Percentiles rank a stretch among this genome's conserved stretches.
Conservation (phyloP, 805 yeast species). For the Candida silvatica region DNA sequence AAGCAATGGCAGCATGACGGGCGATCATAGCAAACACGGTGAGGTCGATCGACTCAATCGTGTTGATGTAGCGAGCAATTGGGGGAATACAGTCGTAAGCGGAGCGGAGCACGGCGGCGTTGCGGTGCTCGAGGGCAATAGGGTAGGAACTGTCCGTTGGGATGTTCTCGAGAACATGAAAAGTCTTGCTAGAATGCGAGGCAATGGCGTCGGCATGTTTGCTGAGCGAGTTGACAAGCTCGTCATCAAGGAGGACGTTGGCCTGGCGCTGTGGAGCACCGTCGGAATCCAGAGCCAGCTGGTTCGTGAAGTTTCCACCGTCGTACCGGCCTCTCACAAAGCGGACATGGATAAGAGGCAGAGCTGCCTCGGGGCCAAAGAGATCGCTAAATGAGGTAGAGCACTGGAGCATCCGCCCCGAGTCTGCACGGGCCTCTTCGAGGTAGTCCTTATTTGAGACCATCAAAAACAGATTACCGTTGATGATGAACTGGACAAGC, state of each 20-base stretch:
- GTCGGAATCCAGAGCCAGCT: constrained; percentile 36
- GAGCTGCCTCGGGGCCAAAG: constrained; percentile 12
- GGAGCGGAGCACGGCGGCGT: constrained; percentile 42
- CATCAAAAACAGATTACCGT: constrained; percentile 52
- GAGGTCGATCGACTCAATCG: constrained; percentile 54
- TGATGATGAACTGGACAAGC: constrained; percentile 55
- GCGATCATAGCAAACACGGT: constrained; percentile 35
- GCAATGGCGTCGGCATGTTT: constrained; percentile 29
- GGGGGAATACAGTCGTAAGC: constrained; percentile 45
- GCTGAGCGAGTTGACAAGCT: constrained; percentile 31
- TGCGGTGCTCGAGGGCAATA: constrained; percentile 29
- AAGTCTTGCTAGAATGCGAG: constrained; percentile 31
- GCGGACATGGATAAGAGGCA: constrained; percentile 67
- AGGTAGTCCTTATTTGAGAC: background rate
- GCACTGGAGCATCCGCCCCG: background rate
- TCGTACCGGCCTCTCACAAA: constrained; percentile 57
- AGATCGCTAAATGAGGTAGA: background rate
- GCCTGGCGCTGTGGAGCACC: constrained; percentile 16
- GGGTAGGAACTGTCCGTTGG: constrained; percentile 15
- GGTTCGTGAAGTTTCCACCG: constrained; percentile 77
- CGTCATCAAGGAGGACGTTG: constrained; percentile 42
- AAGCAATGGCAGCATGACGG: constrained; percentile 13
- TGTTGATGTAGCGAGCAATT: constrained; percentile 40
- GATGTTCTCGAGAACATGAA: constrained; percentile 30
- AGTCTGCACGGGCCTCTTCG: background rate